Conservation (phyloP, 495 filamentous ascomycete species). For the Tuber aestivum region DNA sequence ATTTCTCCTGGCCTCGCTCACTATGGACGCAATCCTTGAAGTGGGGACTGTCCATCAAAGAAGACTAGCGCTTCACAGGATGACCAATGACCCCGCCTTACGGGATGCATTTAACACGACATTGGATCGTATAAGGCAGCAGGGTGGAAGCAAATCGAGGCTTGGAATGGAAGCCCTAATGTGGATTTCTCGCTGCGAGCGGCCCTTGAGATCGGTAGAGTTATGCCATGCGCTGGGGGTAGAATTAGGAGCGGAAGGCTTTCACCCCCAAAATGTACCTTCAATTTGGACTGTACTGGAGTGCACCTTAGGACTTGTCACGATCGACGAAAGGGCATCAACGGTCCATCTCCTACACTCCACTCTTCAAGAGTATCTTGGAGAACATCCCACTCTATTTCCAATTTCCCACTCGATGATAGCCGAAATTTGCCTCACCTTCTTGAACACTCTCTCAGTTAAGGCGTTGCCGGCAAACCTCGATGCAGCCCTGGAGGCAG, state of each 20-base stretch:
- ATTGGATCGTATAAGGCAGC: no score
- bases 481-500: neutral
- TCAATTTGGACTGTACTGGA: neutral
- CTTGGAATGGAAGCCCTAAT: neutral
- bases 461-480: neutral
- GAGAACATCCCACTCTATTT: neutral
- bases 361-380: neutral
- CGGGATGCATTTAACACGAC: neutral
- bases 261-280: no score
- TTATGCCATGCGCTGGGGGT: neutral
- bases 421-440: neutral
- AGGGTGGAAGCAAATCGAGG: neutral
- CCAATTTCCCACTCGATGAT: neutral
- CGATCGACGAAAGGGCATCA: neutral
- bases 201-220: neutral
- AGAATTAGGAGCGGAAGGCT: no score
- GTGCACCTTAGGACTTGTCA: neutral
- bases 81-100: neutral
- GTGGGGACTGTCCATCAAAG: neutral
- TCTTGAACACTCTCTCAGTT: neutral
- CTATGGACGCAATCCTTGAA: neutral
- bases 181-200: neutral
- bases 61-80: neutral
- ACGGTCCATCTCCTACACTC: neutral
- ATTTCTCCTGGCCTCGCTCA: neutral